Evolutionary conservation across 1,284 basidiomycete genomes (phyloP).

Genomic region (Trichosporon ovoides): DNA sequence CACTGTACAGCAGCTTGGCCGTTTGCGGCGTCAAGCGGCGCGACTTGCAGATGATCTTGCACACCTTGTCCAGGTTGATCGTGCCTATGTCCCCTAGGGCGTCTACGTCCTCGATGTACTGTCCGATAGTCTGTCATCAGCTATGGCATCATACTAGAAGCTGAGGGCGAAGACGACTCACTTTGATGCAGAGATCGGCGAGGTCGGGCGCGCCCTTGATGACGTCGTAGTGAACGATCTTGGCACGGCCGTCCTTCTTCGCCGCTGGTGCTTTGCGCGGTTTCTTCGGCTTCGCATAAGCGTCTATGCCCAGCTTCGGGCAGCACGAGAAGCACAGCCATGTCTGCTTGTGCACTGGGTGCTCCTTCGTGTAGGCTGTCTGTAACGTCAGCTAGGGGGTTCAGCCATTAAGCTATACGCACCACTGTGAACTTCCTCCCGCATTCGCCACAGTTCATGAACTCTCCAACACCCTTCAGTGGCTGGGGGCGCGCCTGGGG

Average conservation of each 20-base stretch:
- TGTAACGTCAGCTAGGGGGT: constrained; percentile 40
- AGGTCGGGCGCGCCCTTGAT: constrained; percentile 61
- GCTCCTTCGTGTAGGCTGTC: constrained; percentile 73
- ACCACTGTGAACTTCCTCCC: constrained; percentile 82
- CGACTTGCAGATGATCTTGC: constrained; percentile 79
- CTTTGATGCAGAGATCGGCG: constrained; percentile 72
- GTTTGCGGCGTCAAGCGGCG: constrained; percentile 76
- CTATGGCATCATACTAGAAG: too few relatives aligned
- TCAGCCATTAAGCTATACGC: constrained; percentile 41
- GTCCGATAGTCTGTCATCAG: constrained; percentile 63
- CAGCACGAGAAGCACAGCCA: constrained; percentile 75
- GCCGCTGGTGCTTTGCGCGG: constrained; percentile 56
- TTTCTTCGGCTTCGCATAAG: constrained; percentile 65
- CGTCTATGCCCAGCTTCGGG: constrained; percentile 66
- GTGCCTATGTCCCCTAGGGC: constrained; percentile 79
- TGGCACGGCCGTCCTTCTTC: constrained; percentile 39
- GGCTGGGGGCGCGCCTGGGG: constrained; percentile 39
- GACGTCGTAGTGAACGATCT: constrained; percentile 65
- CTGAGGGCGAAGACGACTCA: constrained; percentile 33
- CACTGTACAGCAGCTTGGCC: constrained; percentile 74
- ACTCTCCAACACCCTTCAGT: constrained; percentile 68
- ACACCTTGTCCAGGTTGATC: constrained; percentile 73
- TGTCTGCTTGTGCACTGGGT: constrained; percentile 59
- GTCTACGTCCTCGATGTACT: constrained; percentile 84
- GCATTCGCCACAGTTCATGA: constrained; percentile 77